Conservation (phyloP, 2,329 filamentous ascomycete species). For the Claviceps capensis region DNA sequence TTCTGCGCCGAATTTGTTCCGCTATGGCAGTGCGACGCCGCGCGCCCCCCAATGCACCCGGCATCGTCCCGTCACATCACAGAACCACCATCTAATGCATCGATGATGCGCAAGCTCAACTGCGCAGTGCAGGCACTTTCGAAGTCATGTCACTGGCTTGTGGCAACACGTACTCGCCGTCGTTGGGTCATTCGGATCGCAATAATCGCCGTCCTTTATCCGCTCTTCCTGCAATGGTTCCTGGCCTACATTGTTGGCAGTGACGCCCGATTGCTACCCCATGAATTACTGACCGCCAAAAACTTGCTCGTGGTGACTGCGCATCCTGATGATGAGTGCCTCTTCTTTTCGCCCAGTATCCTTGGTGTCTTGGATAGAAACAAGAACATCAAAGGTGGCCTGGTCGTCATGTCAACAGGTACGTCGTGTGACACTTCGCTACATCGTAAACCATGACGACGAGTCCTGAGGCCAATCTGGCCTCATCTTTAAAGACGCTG, state of each 20-base stretch:
- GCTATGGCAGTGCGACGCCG: too few relatives aligned
- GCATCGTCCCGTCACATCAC: neutral
- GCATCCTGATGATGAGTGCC: constrained; percentile 26
- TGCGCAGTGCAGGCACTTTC: constrained; percentile 4
- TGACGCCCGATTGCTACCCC: constrained; percentile 22
- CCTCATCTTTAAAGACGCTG: neutral
- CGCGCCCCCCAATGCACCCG: neutral
- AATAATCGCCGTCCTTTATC: constrained; percentile 9
- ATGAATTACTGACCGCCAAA: constrained; percentile 18
- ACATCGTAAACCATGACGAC: too few relatives aligned
- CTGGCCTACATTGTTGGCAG: constrained; percentile 22
- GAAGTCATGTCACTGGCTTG: constrained; percentile 7
- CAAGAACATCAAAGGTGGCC: constrained; percentile 11
- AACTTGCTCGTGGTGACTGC: constrained; percentile 25
- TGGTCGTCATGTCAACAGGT: constrained; percentile 20
- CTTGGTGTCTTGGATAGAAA: constrained; percentile 18
- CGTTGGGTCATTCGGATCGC: constrained; percentile 9
- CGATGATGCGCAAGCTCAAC: constrained; percentile 4
- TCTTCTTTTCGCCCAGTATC: constrained; percentile 19
- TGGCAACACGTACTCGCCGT: constrained; percentile 10
- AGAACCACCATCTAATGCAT: neutral
- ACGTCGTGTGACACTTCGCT: neutral
- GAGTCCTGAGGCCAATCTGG: too few relatives aligned
- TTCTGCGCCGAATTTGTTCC: too few relatives aligned
- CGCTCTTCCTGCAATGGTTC: constrained; percentile 21